A percentile compares a stretch with the other conserved stretches of the same genome.
phyloP scores from a whole-genome alignment of 495 filamentous ascomycete genomes.

The Tricharina praecox region DNA sequence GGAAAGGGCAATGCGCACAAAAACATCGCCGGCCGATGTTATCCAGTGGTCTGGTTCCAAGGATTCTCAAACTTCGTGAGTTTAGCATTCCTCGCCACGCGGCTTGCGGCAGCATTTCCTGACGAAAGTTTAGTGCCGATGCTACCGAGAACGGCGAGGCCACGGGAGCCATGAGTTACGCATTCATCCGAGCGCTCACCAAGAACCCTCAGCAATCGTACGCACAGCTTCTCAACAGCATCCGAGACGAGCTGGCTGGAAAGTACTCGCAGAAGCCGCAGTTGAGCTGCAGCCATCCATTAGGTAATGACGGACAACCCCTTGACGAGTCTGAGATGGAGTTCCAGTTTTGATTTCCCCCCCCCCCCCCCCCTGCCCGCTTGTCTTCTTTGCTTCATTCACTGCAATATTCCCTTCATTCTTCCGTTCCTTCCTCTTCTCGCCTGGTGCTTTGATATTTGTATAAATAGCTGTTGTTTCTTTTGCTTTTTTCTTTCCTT shows the following conservation, averaged over 20 bases:
- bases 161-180: constrained; percentile 96
- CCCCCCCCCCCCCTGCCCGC: too few relatives aligned
- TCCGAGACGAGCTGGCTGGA: constrained; percentile 72
- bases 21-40: constrained; percentile 88
- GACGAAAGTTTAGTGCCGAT: constrained; percentile 36
- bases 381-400: background rate
- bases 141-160: constrained; percentile 59
- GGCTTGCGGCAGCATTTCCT: too few relatives aligned
- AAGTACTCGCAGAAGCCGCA: constrained; percentile 96
- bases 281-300: constrained; percentile 85
- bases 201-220: constrained; percentile 98
- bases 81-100: too few relatives aligned
- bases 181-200: constrained; percentile 82
- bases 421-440: constrained; percentile 12
- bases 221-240: constrained; percentile 84
- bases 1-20: constrained; percentile 64
- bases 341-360: constrained; percentile 23
- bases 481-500: constrained; percentile 8
- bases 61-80: constrained; percentile 84
- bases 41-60: constrained; percentile 97
- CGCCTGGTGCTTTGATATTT: constrained; percentile 6
- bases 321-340: constrained; percentile 22
- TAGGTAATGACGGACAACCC: constrained; percentile 45
- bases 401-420: background rate
- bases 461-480: constrained; percentile 2